Evolutionary conservation across 2,329 filamentous ascomycete species (phyloP).

Genomic region (Botryosphaeria dothidea): DNA sequence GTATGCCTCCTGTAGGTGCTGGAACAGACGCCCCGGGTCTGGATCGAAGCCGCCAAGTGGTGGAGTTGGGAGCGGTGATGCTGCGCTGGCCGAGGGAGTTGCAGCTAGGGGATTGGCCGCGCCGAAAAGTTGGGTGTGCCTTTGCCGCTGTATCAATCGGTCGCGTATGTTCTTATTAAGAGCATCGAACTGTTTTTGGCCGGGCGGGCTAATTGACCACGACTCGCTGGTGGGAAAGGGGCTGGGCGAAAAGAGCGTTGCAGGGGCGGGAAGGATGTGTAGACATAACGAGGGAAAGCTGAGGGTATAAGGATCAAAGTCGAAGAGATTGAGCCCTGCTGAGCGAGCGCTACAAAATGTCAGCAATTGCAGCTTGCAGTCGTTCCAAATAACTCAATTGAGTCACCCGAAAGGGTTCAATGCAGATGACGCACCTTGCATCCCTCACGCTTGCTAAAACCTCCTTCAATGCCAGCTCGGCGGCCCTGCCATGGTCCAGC

Average conservation of each 20-base stretch:
- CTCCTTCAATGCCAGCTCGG: constrained; percentile 83
- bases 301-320: constrained; percentile 82
- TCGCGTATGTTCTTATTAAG: constrained; percentile 67
- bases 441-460: constrained; percentile 78
- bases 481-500: constrained; percentile 75
- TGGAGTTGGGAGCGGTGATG: constrained; percentile 38
- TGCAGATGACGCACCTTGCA: constrained; percentile 62
- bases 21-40: constrained; percentile 68
- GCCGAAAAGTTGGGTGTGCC: constrained; percentile 24
- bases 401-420: not conserved
- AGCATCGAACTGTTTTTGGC: constrained; percentile 71
- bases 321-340: constrained; percentile 55
- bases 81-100: constrained; percentile 40
- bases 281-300: constrained; percentile 85
- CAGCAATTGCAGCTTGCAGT: not conserved
- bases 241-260: constrained; percentile 78
- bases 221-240: constrained; percentile 76
- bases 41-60: constrained; percentile 46
- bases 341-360: constrained; percentile 35
- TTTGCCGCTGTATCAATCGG: constrained; percentile 54
- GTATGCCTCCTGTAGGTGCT: constrained; percentile 77
- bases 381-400: not conserved
- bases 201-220: constrained; percentile 79
- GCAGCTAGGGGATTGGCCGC: constrained; percentile 31
- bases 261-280: constrained; percentile 75